Base-by-base conservation (phyloP, 2,329 filamentous ascomycete species). In the Fusarium acutatum region DNA sequence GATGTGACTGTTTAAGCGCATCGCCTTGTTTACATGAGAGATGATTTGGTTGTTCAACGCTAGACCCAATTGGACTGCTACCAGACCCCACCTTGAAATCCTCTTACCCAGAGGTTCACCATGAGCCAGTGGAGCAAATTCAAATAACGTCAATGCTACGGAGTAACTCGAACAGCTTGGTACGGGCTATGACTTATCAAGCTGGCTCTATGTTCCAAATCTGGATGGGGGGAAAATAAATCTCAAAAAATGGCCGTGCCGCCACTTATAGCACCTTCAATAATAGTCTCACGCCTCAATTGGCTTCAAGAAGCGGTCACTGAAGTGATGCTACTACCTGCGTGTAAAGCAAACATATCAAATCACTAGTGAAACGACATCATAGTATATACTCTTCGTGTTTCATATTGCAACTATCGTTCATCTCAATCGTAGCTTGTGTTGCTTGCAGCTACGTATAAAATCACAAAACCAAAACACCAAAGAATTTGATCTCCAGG, bases 21-120 rank as follows among this genome's bases (percentile, higher is more conserved):
- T 78, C 64, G 60, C 58, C 76, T 77, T 78, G 76, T 78, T 78
- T 79, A 79, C 77, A 79, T 78, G 71, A 75, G 71, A 60, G 67
- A 74, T 69, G 71, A 74, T 70, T 77, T 74, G 74, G 66, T 41
- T 63, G 62, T 41, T 28, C 4, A 7, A 20, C 73, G 67, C 77
- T 79, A 79, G 49, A 24, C 77, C 70, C 38, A 18, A 69, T 69
- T 56, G 10, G 61, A 74, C 12, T 20, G 13, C 15, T 37, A 7
- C n/a, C 26, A 57, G 52, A 60, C 75, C 73, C 75, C 72, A 73
- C 75, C 49, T 72, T 38, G 30, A 43, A 65, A 44, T 66, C 52
- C 54, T 54, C 57, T 20, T 22, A 44, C 43, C 41, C 37, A 35
- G n/a, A 40, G 34, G 34, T n/a, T 69, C 41, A 60, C 58, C 40